A percentile compares a stretch with the other conserved stretches of the same genome.
Evolutionary conservation across 2,329 filamentous ascomycete genomes (phyloP).

Genomic region (Paecilomyces dactylethromorphus): DNA sequence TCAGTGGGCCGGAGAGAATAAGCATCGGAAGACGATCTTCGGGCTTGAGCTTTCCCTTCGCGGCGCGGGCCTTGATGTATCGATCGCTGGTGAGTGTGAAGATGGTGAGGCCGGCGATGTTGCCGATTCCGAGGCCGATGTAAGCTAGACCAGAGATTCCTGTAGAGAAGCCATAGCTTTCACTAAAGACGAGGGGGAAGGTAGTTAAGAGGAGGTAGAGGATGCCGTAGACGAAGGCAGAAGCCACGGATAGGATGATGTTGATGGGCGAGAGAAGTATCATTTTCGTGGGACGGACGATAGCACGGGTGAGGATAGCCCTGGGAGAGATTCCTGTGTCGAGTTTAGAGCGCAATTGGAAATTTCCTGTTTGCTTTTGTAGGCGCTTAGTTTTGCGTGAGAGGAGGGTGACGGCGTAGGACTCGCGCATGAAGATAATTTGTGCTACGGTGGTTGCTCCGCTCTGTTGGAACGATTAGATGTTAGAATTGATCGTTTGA

Average conservation of each 20-base stretch:
- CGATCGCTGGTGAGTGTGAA: slow-evolving; percentile 11
- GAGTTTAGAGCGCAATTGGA: slow-evolving; percentile 17
- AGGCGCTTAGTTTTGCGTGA: slow-evolving; percentile 36
- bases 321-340: slow-evolving; percentile 28
- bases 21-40: slow-evolving; percentile 9
- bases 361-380: slow-evolving; percentile 38
- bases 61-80: slow-evolving; percentile 7
- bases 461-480: slow-evolving; percentile 19
- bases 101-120: slow-evolving; percentile 7
- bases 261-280: slow-evolving; percentile 47
- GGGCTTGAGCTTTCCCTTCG: slow-evolving; percentile 6
- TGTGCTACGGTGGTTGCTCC: slow-evolving; percentile 32
- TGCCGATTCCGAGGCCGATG: slow-evolving; percentile 44
- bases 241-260: slow-evolving; percentile 48
- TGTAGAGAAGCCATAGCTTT: slow-evolving; percentile 45
- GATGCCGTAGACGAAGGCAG: slow-evolving; percentile 51
- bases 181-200: slow-evolving; percentile 46
- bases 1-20: slow-evolving; percentile 1
- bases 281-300: slow-evolving; percentile 43
- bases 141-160: slow-evolving; percentile 42
- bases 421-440: slow-evolving; percentile 35
- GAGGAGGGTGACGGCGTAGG: slow-evolving; percentile 37
- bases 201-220: slow-evolving; percentile 54
- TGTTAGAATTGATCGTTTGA: neutral
- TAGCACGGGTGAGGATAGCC: slow-evolving; percentile 39